Base-by-base conservation (phyloP, 257 asterid species). In the Eucommia ulmoides region DNA sequence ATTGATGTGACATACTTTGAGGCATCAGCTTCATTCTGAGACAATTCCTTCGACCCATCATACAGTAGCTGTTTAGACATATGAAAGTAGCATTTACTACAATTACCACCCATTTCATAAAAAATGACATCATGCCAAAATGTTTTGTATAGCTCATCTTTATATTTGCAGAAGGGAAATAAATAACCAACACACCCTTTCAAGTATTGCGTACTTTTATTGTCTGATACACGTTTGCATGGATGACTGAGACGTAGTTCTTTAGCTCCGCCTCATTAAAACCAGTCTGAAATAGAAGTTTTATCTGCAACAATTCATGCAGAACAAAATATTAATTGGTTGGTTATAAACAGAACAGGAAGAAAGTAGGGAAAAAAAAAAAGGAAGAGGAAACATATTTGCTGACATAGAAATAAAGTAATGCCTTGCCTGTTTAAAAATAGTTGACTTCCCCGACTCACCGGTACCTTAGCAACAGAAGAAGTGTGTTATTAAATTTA, bases 191-290 rank as follows among this genome's bases (percentile, higher is more conserved):
- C 94, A 75, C 88, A 85, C 80, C 83, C 88, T 76, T 79, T 72
- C 86, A 71, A 65, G 62, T 72, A 71, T 69, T 71, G 73, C 99
- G 41, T 91, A 91, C 99, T 86, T 91, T 83, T 81, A 86, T 91
- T 68, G 97, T 83, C 93, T 91, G 99, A 74, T 83, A 91, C 51
- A 91, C 80, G 71, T 91, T 91, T 88, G 99, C 99, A 69, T 91
- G 94, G 75, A 91, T 74, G 84, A 86, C 94, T 10, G 95, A 92
- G 63, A 72, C 73, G 63, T 86, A 91, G 80, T 83, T 72, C 78
- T 75, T 83, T 44, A 91, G 80, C 76, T 91, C 99, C 57, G 84
- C 73, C 57, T 91, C 99, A 56, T 91, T 93, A 67, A 91, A 91
- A 45, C 99, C 99, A 58, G 94, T 81, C 71, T 86, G 99, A 67